These are phyloP conservation scores for Solanum chilense DNA, from an alignment of 257 asterid genomes.

Conservation along the genomic window DNA sequence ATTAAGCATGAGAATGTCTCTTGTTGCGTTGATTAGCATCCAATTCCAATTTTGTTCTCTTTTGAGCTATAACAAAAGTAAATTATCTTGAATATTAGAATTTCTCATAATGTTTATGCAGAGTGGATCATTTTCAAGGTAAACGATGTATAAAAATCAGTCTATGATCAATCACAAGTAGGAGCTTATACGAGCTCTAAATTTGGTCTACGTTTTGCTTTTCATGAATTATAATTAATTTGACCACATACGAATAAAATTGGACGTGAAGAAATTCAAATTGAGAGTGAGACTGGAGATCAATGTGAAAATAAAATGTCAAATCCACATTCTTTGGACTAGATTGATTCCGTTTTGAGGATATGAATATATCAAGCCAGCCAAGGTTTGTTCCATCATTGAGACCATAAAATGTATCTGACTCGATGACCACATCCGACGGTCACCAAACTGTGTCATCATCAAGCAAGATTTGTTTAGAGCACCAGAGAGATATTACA, in stretches of 20 bases:
- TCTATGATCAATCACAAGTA: background rate
- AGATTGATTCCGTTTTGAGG: background rate
- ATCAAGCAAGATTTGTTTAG: background rate
- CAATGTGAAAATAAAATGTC: background rate
- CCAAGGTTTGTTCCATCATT: background rate
- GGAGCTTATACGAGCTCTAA: background rate
- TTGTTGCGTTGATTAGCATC: background rate
- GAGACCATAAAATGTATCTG: background rate
- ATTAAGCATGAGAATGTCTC: background rate
- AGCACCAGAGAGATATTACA: background rate
- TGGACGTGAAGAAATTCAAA: background rate
- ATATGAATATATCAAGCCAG: background rate
- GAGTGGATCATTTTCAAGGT: background rate
- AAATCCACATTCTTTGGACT: background rate
- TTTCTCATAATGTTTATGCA: background rate
- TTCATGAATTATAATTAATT: no score
- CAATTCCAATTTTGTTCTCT: background rate
- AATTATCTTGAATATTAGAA: background rate
- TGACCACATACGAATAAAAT: background rate
- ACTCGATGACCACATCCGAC: background rate
- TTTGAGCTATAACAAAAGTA: background rate
- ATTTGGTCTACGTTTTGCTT: background rate
- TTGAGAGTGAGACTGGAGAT: background rate
- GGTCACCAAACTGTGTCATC: background rate
- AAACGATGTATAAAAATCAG: background rate